Base-by-base conservation (phyloP, 2,329 filamentous ascomycete species). In the Dactylellina sp. region DNA sequence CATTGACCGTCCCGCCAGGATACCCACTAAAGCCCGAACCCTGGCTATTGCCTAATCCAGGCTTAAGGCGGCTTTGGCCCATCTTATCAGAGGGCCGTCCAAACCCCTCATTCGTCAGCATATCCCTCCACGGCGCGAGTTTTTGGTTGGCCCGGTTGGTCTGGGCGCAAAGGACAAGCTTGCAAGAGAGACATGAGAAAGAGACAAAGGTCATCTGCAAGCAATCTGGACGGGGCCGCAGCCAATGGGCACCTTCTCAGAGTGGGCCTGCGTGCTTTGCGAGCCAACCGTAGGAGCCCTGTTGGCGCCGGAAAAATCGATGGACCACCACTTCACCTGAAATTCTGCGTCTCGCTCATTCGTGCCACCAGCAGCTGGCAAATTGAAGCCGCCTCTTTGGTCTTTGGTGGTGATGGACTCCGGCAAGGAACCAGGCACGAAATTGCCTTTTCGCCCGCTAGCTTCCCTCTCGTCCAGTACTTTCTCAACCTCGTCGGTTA, bases 241-340 rank as follows among this genome's bases (percentile, higher is more conserved):
- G 60, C 66, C 66, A 72, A 72, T 72, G 46, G 57, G 47, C 66
- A 32, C 47, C 37, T 46, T 20, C 35, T 42, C 12, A 1, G 22
- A 50, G 61, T 62, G 61, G 70, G 40, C 40, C 70, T 55, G 47
- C 57, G 24, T 55, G 61, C 40, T 64, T 44, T 74, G 61, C 40
- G 61, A 64, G 42, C 70, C 70, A 74, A 74, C 70, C 70, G 70
- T n/a, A 74, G 61, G 5, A 25, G 50, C 22, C 49, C 32, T 66
- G 70, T 74, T 74, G 70, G 70, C 70, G 70, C 70, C 70, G 47
- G 61, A 66, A 47, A 72, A 55, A 56, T 32, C 59, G 65, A 65
- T 65, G 59, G 53, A 22, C 56, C 61, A 60, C 49, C 44, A 25
- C 22, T 46, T 28, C 39, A 14, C 44, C 52, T 71, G 55, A 55